These are phyloP conservation scores for Pisolithus orientalis DNA, from an alignment of 768 basidiomycete species.

Conservation along the genomic window DNA sequence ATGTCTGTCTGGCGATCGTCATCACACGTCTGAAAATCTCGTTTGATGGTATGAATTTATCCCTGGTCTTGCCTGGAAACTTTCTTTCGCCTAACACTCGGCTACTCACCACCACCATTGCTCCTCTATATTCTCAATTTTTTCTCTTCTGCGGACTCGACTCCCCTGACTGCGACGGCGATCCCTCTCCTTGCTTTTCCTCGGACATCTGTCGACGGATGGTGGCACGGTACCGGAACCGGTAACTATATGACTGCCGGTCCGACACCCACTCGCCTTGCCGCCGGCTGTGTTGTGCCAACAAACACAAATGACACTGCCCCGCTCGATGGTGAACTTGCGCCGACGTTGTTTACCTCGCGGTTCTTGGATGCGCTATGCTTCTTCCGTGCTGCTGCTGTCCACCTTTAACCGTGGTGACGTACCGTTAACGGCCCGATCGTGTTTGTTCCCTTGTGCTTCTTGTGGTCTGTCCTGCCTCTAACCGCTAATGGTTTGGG, in stretches of 20 bases:
- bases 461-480: background rate
- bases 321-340: slow-evolving; percentile 1
- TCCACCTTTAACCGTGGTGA: background rate
- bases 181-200: too few species aligned
- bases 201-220: too few species aligned
- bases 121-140: background rate
- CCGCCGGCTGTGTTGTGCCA: slow-evolving; percentile 10
- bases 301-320: background rate
- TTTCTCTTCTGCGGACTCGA: too few species aligned
- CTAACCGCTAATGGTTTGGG: background rate
- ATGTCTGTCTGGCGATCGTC: background rate
- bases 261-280: slow-evolving; percentile 5
- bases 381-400: background rate
- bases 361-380: slow-evolving; percentile 1
- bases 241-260: slow-evolving; percentile 1
- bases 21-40: background rate
- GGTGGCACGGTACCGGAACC: background rate
- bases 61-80: too few species aligned
- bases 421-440: background rate
- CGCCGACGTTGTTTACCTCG: background rate
- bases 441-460: background rate
- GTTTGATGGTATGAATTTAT: too few species aligned
- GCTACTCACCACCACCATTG: background rate
- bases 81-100: too few species aligned
- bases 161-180: too few species aligned